These are phyloP conservation scores for Fusarium falciforme DNA, from an alignment of 2,329 filamentous ascomycete genomes.

Conservation along the genomic window DNA sequence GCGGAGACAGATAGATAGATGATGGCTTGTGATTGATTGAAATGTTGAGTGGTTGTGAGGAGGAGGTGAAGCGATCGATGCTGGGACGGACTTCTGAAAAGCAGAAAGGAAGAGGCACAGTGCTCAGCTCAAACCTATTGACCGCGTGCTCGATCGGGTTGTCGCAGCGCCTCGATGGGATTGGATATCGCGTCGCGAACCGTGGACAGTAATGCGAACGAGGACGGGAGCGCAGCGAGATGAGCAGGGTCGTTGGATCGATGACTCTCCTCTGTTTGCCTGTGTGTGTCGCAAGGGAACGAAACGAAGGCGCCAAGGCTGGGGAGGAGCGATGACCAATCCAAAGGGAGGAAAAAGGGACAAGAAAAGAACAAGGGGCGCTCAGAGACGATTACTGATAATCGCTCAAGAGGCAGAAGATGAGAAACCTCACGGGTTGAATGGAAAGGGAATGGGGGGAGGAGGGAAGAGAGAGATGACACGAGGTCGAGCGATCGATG, in stretches of 20 bases:
- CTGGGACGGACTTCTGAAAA: conserved; percentile 51
- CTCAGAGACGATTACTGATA: conserved; percentile 29
- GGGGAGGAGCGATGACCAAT: conserved; percentile 27
- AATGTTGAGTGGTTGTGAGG: conserved; percentile 47
- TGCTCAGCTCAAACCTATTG: conserved; percentile 54
- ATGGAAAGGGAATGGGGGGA: conserved; percentile 31
- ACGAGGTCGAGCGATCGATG: conserved; percentile 34
- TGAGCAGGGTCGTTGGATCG: conserved; percentile 25
- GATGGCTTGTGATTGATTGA: conserved; percentile 44
- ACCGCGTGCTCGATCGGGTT: conserved; percentile 33
- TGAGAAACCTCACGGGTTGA: conserved; percentile 36
- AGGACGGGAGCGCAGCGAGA: conserved; percentile 21
- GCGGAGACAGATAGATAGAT: conserved; percentile 45
- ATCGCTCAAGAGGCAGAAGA: conserved; percentile 37
- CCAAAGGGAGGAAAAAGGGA: conserved; percentile 14
- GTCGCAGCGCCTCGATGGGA: conserved; percentile 37
- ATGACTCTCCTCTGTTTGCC: conserved; percentile 18
- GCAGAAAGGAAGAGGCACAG: conserved; percentile 53
- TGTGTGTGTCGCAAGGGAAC: conserved; percentile 36
- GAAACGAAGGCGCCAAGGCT: conserved; percentile 17
- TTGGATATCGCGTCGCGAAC: conserved; percentile 34
- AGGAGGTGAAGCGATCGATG: conserved; percentile 53
- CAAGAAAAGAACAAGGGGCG: conserved; percentile 18
- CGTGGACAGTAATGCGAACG: conserved; percentile 6
- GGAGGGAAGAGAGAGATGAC: conserved; percentile 32